Evolutionary conservation across 805 yeast genomes (phyloP), one percentile per base, ranked within the genome.

Genomic region (Maudiozyma serrabonitensis): DNA sequence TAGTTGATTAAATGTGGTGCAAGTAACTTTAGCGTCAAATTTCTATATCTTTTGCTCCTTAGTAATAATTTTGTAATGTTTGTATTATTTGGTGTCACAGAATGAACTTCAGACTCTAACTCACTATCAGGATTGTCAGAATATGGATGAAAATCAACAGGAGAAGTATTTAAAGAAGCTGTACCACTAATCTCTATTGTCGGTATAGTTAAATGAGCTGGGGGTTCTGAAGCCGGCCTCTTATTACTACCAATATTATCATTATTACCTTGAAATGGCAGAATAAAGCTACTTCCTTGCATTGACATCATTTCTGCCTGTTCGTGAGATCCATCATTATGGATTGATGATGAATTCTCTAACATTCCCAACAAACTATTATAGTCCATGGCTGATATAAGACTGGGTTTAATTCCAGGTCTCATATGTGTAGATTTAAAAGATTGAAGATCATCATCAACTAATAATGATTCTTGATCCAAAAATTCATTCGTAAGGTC

Each of bases 1-100:
- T 68, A 68, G 15, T 62, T 54, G 13, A 53, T 35, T 32, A 70
- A 47, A 39, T 71, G 69, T 12, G 74, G 74, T 19, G 69, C 48
- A 13, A 65, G 56, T 19, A 56, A 43, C 41, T 50, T 48, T 18
- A 58, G 15, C 34, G 50, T 15, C 16, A 52, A 21, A 18, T 35
- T 49, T 25, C 43, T 48, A 3, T 50, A 35, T 21, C 45, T 47
- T 23, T 50, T 49, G 11, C 46, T 46, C 32, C 41, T 43, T 13
- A n/a, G 28, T 45, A 39, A 8, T 15, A 28, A 28, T 16, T 19
- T 16, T 25, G 43, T 42, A 35, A n/a, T 31, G 5, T 39, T 37
- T 11, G 16, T 34, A 31, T 12, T 32, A 15, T 34, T 15, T 18
- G 49, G 16, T n/a, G 25, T 11, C 42, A 12, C 21, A 3, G 12